Evolutionary conservation across 805 yeast species (phyloP), one percentile per base, ranked within the genome.

Genomic region (Saccharomycopsis amapae): DNA sequence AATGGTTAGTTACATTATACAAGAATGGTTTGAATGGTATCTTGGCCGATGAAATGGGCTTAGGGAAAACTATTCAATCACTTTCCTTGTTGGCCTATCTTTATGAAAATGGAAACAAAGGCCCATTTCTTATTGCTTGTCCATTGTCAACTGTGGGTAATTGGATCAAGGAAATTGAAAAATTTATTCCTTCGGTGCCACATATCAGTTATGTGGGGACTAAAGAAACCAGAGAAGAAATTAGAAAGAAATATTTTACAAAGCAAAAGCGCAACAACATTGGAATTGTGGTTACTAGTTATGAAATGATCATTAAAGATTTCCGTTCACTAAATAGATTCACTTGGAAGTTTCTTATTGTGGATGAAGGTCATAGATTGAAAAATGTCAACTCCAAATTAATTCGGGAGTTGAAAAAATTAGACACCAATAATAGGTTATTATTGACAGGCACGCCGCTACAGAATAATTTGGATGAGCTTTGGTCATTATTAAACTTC

Each of bases 21-120:
- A 95, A 89, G 58, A 93, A 90, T 62, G 98, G 97, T 0, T 68
- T 90, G 24, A 90, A 90, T 61, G 98, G 97, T 2, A 89, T 93
- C 30, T 66, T 93, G 18, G 97, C 97, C 0, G 97, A 93, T 64
- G 97, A 90, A 62, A 90, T 90, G 98, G 97, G 97, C 0, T 67
- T 90, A 22, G 98, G 98, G 1, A 90, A 90, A 60, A 93, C 98
- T 0, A 62, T 90, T 5, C 96, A 93, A 61, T 81, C 93, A 36
- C 86, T 90, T 45, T 75, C 96, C 0, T 70, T 90, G 49, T 56
- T 88, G 3, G 76, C 86, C 4, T 85, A 81, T 57, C 66, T 89
- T 31, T 73, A 81, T 38, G 96, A 86, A 54, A 79, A 85, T 60
- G 88, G 85, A 2, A 76, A 86, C 1, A 63, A 66, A 32, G 95